Base-by-base conservation (phyloP, 768 basidiomycete genomes). In the Boletus rex-veris region DNA sequence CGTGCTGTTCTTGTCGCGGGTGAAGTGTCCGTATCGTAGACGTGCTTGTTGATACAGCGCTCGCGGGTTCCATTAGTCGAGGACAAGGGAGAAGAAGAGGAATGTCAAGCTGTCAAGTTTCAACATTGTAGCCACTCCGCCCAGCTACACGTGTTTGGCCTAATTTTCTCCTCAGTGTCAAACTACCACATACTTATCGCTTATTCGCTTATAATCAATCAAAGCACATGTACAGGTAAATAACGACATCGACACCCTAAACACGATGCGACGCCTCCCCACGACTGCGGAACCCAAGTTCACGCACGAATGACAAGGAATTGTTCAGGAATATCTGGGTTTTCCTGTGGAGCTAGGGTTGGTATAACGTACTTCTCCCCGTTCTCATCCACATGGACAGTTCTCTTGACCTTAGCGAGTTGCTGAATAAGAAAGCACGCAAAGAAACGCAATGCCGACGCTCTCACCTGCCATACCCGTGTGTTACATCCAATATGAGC, bases 401-500 rank as follows among this genome's bases (percentile, higher is more conserved):
- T 60, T 37, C 79, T 73, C 50, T 74, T 70, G 35, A 87, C 76
- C 85, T 87, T 54, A 0, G 50, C 50, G 35, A 38, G 49, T 18
- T 9, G 50, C 30, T 45, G 37, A 61, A 47, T 39, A 50, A 26
- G 37, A 45, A 43, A 40, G 21, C 37, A 28, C 37, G 16, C 8
- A 31, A 15, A 11, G 47, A 15, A 19, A 18, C 37, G 18, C 5
- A 21, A 16, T 24, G 14, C 24, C 18, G 36, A 18, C 21, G 11
- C 45, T 74, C 63, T 64, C 53, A 88, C 89, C 77, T 86, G 80
- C 83, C 85, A 89, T 1, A 88, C 87, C 36, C 73, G 74, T 0
- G 83, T 81, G 62, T 84, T 84, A 58, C 82, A 84, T 5, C 90
- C 89, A 57, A 91, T 79, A 53, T 84, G 82, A 19, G 66, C 66